These are phyloP conservation scores for Aspergillus affinis DNA, from an alignment of 495 filamentous ascomycete species.

Conservation along the genomic window DNA sequence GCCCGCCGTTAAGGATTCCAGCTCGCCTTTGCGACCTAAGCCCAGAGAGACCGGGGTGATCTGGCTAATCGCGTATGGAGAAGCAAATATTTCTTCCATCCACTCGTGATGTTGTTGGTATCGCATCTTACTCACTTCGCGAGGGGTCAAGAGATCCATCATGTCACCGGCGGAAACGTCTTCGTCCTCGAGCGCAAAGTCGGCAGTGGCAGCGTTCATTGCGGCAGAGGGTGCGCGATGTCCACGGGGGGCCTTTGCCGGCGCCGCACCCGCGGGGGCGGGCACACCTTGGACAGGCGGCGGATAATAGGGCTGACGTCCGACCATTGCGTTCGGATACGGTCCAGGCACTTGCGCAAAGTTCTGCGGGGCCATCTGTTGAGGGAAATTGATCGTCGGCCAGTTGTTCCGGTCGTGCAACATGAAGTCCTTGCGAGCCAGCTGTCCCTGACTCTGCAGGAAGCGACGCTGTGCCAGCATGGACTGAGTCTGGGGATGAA, in stretches of 20 bases:
- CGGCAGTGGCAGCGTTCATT: slow-evolving; percentile 39
- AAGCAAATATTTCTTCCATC: slow-evolving; percentile 97
- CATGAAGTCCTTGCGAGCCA: slow-evolving; percentile 91
- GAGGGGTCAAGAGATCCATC: slow-evolving; percentile 82
- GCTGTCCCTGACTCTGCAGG: slow-evolving; percentile 74
- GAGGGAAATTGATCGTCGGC: slow-evolving; percentile 77
- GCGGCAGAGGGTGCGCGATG: slow-evolving; percentile 40
- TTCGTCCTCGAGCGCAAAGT: slow-evolving; percentile 77
- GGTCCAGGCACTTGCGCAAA: slow-evolving; percentile 33
- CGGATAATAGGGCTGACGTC: slow-evolving; percentile 42
- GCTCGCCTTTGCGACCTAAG: slow-evolving; percentile 80
- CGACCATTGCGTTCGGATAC: slow-evolving; percentile 32
- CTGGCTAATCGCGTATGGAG: slow-evolving; percentile 75
- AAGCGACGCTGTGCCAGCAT: slow-evolving; percentile 64
- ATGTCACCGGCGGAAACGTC: slow-evolving; percentile 80
- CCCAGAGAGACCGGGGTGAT: slow-evolving; percentile 88
- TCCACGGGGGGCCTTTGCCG: slow-evolving; percentile 36
- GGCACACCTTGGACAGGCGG: slow-evolving; percentile 32
- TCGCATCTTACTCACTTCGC: slow-evolving; percentile 78
- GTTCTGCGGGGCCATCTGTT: slow-evolving; percentile 41
- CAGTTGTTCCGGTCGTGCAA: slow-evolving; percentile 83
- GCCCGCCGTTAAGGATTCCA: slow-evolving; percentile 76
- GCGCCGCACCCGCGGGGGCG: slow-evolving; percentile 27
- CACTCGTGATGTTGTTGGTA: slow-evolving; percentile 96
- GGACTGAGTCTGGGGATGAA: slow-evolving; percentile 56